Evolutionary conservation across 2,329 filamentous ascomycete genomes (phyloP), one percentile per base, ranked within the genome.

Genomic region (Fusarium pseudograminearum): DNA sequence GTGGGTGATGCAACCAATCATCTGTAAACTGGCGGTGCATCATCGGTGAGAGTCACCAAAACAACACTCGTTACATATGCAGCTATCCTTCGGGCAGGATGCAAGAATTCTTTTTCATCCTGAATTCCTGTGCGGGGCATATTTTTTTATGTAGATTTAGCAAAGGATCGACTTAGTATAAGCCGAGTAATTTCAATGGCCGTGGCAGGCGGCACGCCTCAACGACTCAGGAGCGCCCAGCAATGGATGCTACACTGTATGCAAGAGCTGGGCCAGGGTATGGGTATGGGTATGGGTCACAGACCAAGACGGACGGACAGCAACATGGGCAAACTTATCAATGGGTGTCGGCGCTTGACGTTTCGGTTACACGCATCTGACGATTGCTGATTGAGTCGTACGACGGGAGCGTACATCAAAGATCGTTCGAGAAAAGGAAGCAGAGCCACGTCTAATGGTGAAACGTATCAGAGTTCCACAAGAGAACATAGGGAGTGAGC

Each of bases 381-480:
- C 44, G 44, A 58, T 53, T 44, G 57, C 31, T 41, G 34, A 41
- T 22, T 12, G 40, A 59, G 66, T 72, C 67, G 66, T 70, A 68
- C 65, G 56, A 70, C 61, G 40, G 54, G 48, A 59, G 28, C 53
- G 48, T 38, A 54, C 59, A 56, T 60, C 53, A 51, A 63, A 61
- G 65, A 70, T 70, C 61, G 57, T 73, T 73, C 67, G 61, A 71
- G 60, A 73, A 74, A 67, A 67, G 57, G 67, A 73, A 69, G 61
- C 51, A 65, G 64, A 63, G 71, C 62, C 62, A 70, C 58, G 58
- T 63, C 52, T 54, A 48, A 62, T 31, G 38, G 57, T 73, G 65
- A 65, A 71, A 69, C 67, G 51, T 36, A 38, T 42, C 56, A 44
- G 40, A 45, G 55, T 66, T 58, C 52, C 44, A 45, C 52, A 50